Evolutionary conservation across 176 grass and related monocot genomes (phyloP), one percentile per base, ranked within the genome.

Genomic region (Oryza coarctata): DNA sequence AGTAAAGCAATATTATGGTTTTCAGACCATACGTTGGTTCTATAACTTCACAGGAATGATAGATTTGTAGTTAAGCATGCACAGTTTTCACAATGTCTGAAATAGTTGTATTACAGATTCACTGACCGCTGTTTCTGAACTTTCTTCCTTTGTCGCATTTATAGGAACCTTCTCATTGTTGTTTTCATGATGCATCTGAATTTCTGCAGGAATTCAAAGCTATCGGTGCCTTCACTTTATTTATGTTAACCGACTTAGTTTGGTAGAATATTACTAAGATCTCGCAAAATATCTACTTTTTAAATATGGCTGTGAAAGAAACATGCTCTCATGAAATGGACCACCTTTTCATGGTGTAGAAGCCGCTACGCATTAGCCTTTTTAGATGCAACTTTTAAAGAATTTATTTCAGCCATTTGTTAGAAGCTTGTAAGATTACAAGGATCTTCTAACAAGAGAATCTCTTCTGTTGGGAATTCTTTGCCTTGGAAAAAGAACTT

Each of bases 11-110:
- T 27, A 77, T 44, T 73, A 57, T 70, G 58, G 64, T 23, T 25
- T 25, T 76, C 52, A 55, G 40, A 3, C 50, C 70, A 84, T 81
- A 64, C 25, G 50, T 76, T 64, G 60, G 39, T 7, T 76, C 27
- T 63, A 22, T 85, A 80, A 33, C 55, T 22, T 77, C 65, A 50
- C 12, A 44, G 81, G 7, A 85, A 41, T 41, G 65, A 47, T 82
- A 85, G 22, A 38, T 75, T 60, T 43, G 82, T 78, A 23, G 78
- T 78, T 86, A 86, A 89, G 67, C 78, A 73, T 74, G 83, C 68
- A 45, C 58, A 60, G 7, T 60, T 60, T 60, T 60, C 55, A 73
- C 32, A 77, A 17, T 81, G 27, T 67, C 55, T 70, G n/a, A 76
- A 81, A 65, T 77, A 65, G 64, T 40, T 81, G 65, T 85, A 85